phyloP scores from a whole-genome alignment of 768 basidiomycete genomes.

The Trametes elegans region DNA sequence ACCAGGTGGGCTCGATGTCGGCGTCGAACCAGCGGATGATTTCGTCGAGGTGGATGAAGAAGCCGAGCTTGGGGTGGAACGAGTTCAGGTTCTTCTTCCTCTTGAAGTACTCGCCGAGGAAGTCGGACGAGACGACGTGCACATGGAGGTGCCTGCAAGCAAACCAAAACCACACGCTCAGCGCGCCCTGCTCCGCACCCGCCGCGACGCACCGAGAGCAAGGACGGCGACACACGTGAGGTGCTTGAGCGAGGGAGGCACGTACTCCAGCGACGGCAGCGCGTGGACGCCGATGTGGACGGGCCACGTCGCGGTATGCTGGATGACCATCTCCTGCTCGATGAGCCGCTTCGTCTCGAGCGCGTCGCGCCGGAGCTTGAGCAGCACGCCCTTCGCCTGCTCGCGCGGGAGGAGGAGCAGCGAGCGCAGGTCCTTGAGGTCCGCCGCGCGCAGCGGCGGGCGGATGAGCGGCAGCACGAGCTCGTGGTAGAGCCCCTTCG shows the following conservation, averaged over 20 bases:
- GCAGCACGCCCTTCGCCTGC: conserved; percentile 52
- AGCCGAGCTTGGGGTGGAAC: conserved; percentile 81
- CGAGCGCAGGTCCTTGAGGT: conserved; percentile 53
- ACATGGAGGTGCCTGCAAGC: conserved; percentile 70
- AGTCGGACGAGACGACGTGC: conserved; percentile 81
- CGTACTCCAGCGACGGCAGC: conserved; percentile 82
- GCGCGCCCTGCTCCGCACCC: neutral
- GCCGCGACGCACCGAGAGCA: neutral
- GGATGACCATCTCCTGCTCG: conserved; percentile 73
- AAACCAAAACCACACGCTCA: neutral
- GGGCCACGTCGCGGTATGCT: conserved; percentile 74
- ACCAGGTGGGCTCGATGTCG: conserved; percentile 46
- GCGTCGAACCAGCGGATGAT: conserved; percentile 83
- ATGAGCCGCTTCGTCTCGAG: conserved; percentile 56
- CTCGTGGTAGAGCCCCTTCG: conserved; percentile 87
- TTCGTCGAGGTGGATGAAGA: conserved; percentile 75
- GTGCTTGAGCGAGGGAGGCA: conserved; percentile 16
- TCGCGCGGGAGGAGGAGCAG: conserved; percentile 55
- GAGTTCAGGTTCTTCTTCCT: conserved; percentile 91
- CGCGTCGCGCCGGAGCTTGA: conserved; percentile 55
- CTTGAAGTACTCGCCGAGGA: conserved; percentile 69
- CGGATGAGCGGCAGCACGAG: conserved; percentile 66
- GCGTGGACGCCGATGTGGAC: conserved; percentile 86
- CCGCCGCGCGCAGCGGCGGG: conserved; percentile 31
- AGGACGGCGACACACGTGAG: conserved; percentile 1